A percentile compares a stretch with the other conserved stretches of the same genome.
These are phyloP conservation scores for Aspergillus persii DNA, from an alignment of 2,329 filamentous ascomycete species.

Conservation along the genomic window DNA sequence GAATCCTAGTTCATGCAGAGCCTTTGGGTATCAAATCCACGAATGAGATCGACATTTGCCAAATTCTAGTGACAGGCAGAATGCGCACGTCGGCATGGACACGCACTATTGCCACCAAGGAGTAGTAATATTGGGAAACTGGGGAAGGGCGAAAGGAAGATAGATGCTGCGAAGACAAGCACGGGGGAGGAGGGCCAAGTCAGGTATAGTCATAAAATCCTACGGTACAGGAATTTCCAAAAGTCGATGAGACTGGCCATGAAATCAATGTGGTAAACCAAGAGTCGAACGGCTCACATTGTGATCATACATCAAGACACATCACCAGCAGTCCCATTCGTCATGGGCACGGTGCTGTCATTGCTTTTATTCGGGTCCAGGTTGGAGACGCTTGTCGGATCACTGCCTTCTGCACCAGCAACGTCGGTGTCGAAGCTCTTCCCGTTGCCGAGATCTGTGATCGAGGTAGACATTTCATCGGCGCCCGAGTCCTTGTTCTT, in stretches of 20 bases:
- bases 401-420: slow-evolving; percentile 8
- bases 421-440: slow-evolving; percentile 16
- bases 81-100: background rate
- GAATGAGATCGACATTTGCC: background rate
- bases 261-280: background rate
- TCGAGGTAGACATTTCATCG: slow-evolving; percentile 11
- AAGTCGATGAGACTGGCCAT: background rate
- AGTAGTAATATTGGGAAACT: background rate
- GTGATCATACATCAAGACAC: slow-evolving; percentile 30
- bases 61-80: background rate
- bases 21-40: background rate
- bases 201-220: background rate
- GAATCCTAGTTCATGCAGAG: slow-evolving; percentile 1
- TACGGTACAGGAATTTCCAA: slow-evolving; percentile 4
- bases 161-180: background rate
- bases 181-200: background rate
- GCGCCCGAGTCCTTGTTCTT: slow-evolving; percentile 36
- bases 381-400: slow-evolving; percentile 10
- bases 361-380: slow-evolving; percentile 26
- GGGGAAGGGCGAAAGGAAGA: background rate
- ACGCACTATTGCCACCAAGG: background rate
- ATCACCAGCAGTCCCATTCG: slow-evolving; percentile 61
- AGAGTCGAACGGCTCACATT: background rate
- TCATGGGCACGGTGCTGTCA: slow-evolving; percentile 40
- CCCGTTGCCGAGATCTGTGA: slow-evolving; percentile 12